Base-by-base conservation (phyloP, 2,329 filamentous ascomycete genomes). In the Trichoderma citrinoviride region DNA sequence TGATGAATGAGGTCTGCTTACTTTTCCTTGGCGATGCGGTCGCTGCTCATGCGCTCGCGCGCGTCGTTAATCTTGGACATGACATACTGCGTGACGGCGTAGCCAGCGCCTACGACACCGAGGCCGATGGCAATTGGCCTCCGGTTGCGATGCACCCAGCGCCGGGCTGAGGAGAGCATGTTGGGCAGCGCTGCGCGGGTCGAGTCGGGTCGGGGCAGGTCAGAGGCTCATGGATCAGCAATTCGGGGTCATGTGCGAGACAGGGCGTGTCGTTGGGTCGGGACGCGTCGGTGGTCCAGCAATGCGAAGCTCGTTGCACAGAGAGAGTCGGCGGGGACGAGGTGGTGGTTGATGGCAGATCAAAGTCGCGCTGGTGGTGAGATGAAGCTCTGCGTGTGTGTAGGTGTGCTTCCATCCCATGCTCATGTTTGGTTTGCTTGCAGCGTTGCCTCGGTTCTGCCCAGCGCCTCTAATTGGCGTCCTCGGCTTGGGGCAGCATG, bases 11-110 rank as follows among this genome's bases (percentile, higher is more conserved):
- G 15, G 27, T 12, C 25, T n/a, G 33, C 86, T 71, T 80, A 97
- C 94, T 99, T 99, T 80, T 99, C 95, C 77, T 94, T 93, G 60
- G 94, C 91, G 75, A 97, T 96, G 73, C 93, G 89, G 74, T 98
- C 95, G 77, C 92, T 94, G 78, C 90, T 93, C 91, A 97, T 96
- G 77, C 94, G 93, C 84, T 97, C 93, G 70, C 93, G 88, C 71
- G 94, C 93, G 78, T 98, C 93, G 70, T 90, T 90, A 73, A 98
- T 89, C 84, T 97, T 98, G 73, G 85, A 86, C 74, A 97, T 78
- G 70, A 97, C 87, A 88, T 97, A 99, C 78, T 97, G 93, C 44
- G 92, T 92, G 64, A 91, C 93, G 67, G 97, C 81, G 79, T 99
- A 99, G 70, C 93, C 93, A 61, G 90, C 92, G 70, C 94, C 93